A percentile compares a stretch with the other conserved stretches of the same genome.
phyloP scores from a whole-genome alignment of 768 basidiomycete genomes.

The Panus rudis region DNA sequence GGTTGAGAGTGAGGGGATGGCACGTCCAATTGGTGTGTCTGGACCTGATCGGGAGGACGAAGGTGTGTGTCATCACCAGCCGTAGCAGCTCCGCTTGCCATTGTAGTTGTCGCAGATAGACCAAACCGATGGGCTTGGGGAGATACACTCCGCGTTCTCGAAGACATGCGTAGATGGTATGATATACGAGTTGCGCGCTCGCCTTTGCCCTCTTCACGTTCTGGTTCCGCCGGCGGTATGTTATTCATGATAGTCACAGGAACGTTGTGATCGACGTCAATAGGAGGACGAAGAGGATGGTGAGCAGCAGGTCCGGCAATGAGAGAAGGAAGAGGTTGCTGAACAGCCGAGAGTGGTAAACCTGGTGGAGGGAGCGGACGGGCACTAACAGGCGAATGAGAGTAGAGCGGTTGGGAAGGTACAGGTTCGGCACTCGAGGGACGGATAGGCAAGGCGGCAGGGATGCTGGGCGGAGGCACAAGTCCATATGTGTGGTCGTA shows the following conservation, averaged over 20 bases:
- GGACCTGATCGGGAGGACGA: not conserved
- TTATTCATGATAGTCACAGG: too few relatives aligned
- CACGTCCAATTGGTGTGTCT: not conserved
- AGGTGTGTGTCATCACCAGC: not conserved
- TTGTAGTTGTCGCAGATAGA: slow-evolving; percentile 29
- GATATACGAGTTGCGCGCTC: slow-evolving; percentile 51
- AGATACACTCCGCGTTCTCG: slow-evolving; percentile 56
- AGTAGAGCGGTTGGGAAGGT: slow-evolving; percentile 25
- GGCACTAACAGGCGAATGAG: too few relatives aligned
- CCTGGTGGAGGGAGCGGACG: slow-evolving; percentile 30
- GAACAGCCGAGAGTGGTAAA: slow-evolving; percentile 27
- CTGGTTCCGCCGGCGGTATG: too few relatives aligned
- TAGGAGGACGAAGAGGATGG: not conserved
- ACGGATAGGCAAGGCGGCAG: slow-evolving; percentile 31
- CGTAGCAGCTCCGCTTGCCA: slow-evolving; percentile 11
- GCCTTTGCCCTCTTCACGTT: slow-evolving; percentile 54
- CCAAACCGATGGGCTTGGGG: slow-evolving; percentile 51
- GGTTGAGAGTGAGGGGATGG: not conserved
- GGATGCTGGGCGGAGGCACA: slow-evolving; percentile 18
- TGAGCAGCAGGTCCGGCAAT: slow-evolving; percentile 3
- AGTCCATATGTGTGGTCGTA: slow-evolving; percentile 27
- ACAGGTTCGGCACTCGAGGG: slow-evolving; percentile 46
- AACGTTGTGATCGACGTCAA: too few relatives aligned
- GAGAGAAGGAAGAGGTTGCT: slow-evolving; percentile 26
- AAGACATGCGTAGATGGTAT: slow-evolving; percentile 49